Conservation (phyloP, 1,139 yeast species). For the Pichia sp. region DNA sequence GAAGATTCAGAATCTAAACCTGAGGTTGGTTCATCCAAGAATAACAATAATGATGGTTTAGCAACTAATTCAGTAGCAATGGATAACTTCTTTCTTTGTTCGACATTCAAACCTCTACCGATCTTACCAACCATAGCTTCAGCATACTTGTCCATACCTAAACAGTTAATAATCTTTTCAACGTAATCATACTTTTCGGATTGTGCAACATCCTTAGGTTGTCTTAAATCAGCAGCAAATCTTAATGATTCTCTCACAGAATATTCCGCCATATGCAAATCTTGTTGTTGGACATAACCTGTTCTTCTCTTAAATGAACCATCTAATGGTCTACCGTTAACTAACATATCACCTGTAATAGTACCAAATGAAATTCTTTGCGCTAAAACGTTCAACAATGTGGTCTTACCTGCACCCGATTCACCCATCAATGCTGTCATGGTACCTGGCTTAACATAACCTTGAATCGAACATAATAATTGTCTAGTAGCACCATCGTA, state of each 20-base stretch:
- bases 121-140: constrained; percentile 49
- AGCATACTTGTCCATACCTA: constrained; percentile 46
- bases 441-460: constrained; percentile 52
- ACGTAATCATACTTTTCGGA: constrained; percentile 43
- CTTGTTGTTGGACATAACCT: constrained; percentile 57
- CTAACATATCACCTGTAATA: constrained; percentile 48
- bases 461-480: constrained; percentile 36
- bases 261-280: constrained; percentile 43
- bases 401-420: constrained; percentile 68
- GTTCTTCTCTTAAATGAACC: constrained; percentile 44
- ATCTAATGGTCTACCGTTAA: constrained; percentile 43
- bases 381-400: constrained; percentile 51
- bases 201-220: constrained; percentile 39
- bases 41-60: constrained; percentile 42
- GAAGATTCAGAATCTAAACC: constrained; percentile 51
- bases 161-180: constrained; percentile 42
- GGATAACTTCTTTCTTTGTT: constrained; percentile 36
- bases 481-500: constrained; percentile 37
- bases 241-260: constrained; percentile 47
- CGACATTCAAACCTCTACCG: constrained; percentile 53
- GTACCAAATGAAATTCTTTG: constrained; percentile 45
- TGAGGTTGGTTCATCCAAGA: constrained; percentile 48
- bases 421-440: constrained; percentile 62
- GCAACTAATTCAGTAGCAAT: constrained; percentile 49
- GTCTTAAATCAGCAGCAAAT: constrained; percentile 49